A percentile compares a stretch with the other conserved stretches of the same genome.
These are phyloP conservation scores for Colletotrichum godetiae DNA, from an alignment of 2,329 filamentous ascomycete genomes.

Conservation along the genomic window DNA sequence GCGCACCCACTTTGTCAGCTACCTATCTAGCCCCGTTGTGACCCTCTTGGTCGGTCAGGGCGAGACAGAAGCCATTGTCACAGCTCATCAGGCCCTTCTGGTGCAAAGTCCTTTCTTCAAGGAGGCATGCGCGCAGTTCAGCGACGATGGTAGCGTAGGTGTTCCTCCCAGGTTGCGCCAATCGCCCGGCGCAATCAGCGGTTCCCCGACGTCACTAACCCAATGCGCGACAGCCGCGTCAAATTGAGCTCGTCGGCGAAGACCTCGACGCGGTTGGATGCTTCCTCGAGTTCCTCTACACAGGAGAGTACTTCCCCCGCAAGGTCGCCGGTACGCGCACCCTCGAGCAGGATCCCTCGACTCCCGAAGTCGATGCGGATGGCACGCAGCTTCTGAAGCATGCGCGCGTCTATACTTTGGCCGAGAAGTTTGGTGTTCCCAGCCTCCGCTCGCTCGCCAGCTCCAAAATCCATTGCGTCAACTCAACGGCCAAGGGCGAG, in stretches of 20 bases:
- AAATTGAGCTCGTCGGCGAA: constrained; percentile 75
- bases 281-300: constrained; percentile 87
- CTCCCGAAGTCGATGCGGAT: constrained; percentile 77
- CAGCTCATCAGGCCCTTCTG: constrained; percentile 84
- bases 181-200: background rate
- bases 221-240: constrained; percentile 59
- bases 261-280: constrained; percentile 80
- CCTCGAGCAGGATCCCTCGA: constrained; percentile 75
- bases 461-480: constrained; percentile 91
- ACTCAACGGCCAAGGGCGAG: constrained; percentile 88
- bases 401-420: constrained; percentile 89
- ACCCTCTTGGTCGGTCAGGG: constrained; percentile 73
- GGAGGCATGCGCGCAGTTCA: constrained; percentile 70
- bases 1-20: constrained; percentile 63
- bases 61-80: constrained; percentile 71
- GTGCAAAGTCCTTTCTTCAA: constrained; percentile 80
- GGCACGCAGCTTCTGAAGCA: constrained; percentile 89
- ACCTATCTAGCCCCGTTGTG: constrained; percentile 76
- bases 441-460: constrained; percentile 81
- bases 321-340: constrained; percentile 71
- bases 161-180: background rate
- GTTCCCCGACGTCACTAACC: background rate
- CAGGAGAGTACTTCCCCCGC: constrained; percentile 85
- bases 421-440: constrained; percentile 78
- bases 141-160: constrained; percentile 70